phyloP scores from a whole-genome alignment of 345 rosid genomes.

The Salix caprea region DNA sequence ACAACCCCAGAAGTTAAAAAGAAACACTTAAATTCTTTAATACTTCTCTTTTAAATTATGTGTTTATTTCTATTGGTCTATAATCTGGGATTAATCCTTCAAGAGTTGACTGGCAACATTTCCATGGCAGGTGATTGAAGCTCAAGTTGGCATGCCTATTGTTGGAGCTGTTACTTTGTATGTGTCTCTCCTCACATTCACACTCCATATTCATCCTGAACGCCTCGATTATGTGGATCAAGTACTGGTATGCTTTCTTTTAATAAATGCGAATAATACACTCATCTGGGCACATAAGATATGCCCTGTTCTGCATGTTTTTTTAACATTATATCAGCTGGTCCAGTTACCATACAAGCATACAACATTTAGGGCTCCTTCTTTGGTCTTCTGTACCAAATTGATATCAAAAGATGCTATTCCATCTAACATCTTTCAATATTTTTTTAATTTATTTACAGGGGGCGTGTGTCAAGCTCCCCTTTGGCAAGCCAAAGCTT shows the following conservation, averaged over 20 bases:
- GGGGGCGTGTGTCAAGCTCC: constrained; percentile 89
- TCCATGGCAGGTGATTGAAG: constrained; percentile 72
- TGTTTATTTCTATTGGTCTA: background rate
- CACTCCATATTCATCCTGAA: constrained; percentile 94
- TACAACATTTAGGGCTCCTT: background rate
- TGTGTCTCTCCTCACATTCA: constrained; percentile 91
- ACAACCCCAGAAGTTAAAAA: background rate
- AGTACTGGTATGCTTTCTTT: constrained; percentile 68
- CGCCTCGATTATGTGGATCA: constrained; percentile 97
- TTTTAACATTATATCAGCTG: background rate
- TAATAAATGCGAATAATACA: background rate
- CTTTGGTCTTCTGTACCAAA: background rate
- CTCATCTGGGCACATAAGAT: background rate
- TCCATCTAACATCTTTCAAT: background rate
- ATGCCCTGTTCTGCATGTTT: background rate
- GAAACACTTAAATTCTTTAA: background rate
- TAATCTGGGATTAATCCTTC: background rate
- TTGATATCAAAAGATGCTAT: background rate
- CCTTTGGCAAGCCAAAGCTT: constrained; percentile 63
- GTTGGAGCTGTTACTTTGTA: constrained; percentile 85
- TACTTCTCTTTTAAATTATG: background rate
- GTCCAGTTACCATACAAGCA: background rate
- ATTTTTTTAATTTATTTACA: constrained; percentile 22
- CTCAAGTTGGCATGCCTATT: constrained; percentile 86
- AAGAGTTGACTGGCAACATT: constrained; percentile 7